phyloP scores from a whole-genome alignment of 169 alveolate genomes.

The Eimeria necatrix region DNA sequence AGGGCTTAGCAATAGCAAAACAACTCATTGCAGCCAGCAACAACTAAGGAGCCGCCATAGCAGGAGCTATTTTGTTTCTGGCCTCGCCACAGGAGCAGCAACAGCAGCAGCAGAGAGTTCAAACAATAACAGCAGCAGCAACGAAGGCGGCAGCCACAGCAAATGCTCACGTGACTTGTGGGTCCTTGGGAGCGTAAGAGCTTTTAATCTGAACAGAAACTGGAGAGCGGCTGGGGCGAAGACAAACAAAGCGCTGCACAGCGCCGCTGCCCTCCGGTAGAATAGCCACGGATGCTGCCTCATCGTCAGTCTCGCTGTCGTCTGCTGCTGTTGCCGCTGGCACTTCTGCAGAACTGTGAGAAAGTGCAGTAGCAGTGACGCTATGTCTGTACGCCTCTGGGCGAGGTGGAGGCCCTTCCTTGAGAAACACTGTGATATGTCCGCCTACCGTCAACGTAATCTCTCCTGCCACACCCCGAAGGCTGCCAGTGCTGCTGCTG shows the following conservation, averaged over 20 bases:
- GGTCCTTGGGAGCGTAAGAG: neutral
- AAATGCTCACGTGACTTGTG: neutral
- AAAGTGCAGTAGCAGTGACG: neutral
- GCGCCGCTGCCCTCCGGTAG: neutral
- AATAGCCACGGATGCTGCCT: conserved; percentile 12
- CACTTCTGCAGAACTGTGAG: neutral
- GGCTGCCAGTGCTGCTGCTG: conserved; percentile 67
- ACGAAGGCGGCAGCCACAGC: conserved; percentile 6
- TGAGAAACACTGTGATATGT: neutral
- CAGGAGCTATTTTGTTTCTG: too few species aligned
- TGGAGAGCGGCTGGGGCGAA: neutral
- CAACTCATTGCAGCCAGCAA: too few species aligned
- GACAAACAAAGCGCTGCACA: conserved; percentile 29
- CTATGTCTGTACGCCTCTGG: conserved; percentile 1
- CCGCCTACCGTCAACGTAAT: conserved; percentile 18
- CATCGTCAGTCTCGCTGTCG: neutral
- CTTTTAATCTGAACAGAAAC: neutral
- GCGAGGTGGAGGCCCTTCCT: conserved; percentile 60
- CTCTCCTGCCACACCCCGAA: neutral
- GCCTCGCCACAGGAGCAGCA: neutral
- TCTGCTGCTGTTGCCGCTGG: conserved; percentile 28
- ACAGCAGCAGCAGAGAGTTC: conserved; percentile 2
- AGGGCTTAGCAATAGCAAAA: too few species aligned
- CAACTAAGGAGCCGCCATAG: too few species aligned
- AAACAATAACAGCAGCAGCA: conserved; percentile 22